phyloP scores from a whole-genome alignment of 1,139 yeast species.

The Debaryomyces udenii region DNA sequence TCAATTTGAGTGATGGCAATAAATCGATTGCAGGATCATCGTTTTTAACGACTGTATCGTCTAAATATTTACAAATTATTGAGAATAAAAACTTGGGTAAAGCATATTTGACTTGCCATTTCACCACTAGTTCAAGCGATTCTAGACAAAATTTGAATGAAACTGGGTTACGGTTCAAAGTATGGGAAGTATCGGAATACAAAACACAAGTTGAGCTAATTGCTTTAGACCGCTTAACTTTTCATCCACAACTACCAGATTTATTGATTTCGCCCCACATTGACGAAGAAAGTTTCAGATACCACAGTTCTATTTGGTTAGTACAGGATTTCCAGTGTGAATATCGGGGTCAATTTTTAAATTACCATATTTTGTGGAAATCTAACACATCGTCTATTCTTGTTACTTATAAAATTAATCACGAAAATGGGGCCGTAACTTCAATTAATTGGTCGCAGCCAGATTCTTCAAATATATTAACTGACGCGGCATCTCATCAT shows the following conservation, averaged over 20 bases:
- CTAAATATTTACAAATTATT: conserved; percentile 31
- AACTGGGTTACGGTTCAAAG: conserved; percentile 28
- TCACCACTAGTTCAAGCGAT: conserved; percentile 14
- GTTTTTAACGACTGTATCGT: conserved; percentile 39
- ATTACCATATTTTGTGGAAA: conserved; percentile 56
- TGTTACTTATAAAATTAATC: conserved; percentile 24
- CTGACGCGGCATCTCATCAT: conserved; percentile 22
- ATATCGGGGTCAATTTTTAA: conserved; percentile 27
- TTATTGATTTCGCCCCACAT: conserved; percentile 11
- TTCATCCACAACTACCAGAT: conserved; percentile 32
- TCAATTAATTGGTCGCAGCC: conserved; percentile 24
- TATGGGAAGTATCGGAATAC: conserved; percentile 25
- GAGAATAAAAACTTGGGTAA: conserved; percentile 13
- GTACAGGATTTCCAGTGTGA: conserved; percentile 43
- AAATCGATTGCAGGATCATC: conserved; percentile 17
- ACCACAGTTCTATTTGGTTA: conserved; percentile 49
- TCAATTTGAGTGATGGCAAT: conserved; percentile 19
- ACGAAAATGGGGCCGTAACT: conserved; percentile 21
- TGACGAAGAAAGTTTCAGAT: conserved; percentile 13
- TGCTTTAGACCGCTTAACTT: conserved; percentile 28
- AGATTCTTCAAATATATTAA: conserved; percentile 7
- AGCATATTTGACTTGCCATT: conserved; percentile 22
- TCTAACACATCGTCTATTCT: conserved; percentile 59
- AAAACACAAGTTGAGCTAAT: conserved; percentile 24
- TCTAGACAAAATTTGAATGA: conserved; percentile 13